phyloP scores from a whole-genome alignment of 768 basidiomycete species.

The Suillus lakei region DNA sequence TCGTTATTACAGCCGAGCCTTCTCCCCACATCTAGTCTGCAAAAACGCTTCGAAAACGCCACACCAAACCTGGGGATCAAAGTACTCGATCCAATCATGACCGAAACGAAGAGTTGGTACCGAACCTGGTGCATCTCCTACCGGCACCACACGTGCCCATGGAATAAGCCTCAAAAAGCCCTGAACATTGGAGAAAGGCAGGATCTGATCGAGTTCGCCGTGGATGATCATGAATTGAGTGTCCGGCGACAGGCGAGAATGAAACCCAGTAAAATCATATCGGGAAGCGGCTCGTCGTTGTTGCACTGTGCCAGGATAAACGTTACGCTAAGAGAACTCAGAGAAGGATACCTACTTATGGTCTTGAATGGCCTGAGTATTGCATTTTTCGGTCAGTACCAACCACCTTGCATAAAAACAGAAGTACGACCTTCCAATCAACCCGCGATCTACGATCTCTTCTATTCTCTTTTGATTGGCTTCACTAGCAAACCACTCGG shows the following conservation, averaged over 20 bases:
- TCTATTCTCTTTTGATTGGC: conserved; percentile 32
- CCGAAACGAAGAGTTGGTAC: conserved; percentile 45
- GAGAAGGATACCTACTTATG: conserved; percentile 34
- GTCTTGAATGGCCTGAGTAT: conserved; percentile 34
- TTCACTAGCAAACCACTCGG: conserved; percentile 39
- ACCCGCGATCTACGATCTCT: conserved; percentile 27
- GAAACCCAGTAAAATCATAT: conserved; percentile 37
- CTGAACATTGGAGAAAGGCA: conserved; percentile 42
- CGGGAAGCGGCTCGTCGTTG: neutral
- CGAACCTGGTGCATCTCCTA: conserved; percentile 35
- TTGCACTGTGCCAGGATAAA: conserved; percentile 9
- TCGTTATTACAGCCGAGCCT: conserved; percentile 12
- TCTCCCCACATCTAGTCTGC: conserved; percentile 1
- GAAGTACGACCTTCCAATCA: conserved; percentile 25
- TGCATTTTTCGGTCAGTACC: conserved; percentile 3
- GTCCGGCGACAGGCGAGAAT: conserved; percentile 35
- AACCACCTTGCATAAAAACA: neutral
- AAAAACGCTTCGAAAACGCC: conserved; percentile 44
- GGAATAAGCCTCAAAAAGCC: conserved; percentile 43
- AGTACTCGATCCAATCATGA: conserved; percentile 53
- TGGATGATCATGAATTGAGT: conserved; percentile 46
- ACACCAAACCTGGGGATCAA: conserved; percentile 45
- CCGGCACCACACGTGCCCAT: conserved; percentile 39
- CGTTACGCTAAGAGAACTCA: neutral
- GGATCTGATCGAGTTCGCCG: conserved; percentile 42